A percentile compares a stretch with the other conserved stretches of the same genome.
These are phyloP conservation scores for Zymoseptoria tritici DNA, from an alignment of 2,329 filamentous ascomycete genomes.

Conservation along the genomic window DNA sequence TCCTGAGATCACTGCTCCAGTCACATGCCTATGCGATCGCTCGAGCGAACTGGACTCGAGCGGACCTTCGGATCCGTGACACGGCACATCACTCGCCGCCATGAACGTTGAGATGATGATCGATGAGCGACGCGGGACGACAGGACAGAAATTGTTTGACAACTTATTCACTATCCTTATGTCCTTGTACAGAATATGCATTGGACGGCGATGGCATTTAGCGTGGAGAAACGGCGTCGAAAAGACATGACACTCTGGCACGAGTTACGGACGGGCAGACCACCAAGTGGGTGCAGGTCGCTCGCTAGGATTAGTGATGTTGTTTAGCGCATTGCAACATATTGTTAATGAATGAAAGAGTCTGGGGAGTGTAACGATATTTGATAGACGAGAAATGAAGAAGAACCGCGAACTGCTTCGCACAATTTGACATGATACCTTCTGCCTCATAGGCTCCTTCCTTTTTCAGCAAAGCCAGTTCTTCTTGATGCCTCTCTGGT, in stretches of 20 bases:
- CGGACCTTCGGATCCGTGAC: not conserved
- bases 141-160: not conserved
- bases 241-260: not conserved
- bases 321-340: not conserved
- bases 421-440: not conserved
- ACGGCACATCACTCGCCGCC: not conserved
- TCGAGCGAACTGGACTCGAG: not conserved
- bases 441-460: not conserved
- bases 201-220: not conserved
- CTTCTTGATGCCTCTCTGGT: not conserved
- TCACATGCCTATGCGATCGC: not conserved
- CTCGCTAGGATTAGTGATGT: not conserved
- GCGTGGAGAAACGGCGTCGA: not conserved
- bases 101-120: not conserved
- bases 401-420: not conserved
- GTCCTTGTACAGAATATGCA: not conserved
- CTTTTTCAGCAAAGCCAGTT: not conserved
- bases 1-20: not conserved
- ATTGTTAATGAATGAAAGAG: not conserved
- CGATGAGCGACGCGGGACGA: not conserved
- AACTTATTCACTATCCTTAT: not conserved
- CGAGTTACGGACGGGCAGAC: not conserved
- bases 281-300: not conserved
- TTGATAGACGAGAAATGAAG: not conserved
- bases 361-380: not conserved